phyloP scores from a whole-genome alignment of 257 asterid genomes.

The Apocynum venetum region DNA sequence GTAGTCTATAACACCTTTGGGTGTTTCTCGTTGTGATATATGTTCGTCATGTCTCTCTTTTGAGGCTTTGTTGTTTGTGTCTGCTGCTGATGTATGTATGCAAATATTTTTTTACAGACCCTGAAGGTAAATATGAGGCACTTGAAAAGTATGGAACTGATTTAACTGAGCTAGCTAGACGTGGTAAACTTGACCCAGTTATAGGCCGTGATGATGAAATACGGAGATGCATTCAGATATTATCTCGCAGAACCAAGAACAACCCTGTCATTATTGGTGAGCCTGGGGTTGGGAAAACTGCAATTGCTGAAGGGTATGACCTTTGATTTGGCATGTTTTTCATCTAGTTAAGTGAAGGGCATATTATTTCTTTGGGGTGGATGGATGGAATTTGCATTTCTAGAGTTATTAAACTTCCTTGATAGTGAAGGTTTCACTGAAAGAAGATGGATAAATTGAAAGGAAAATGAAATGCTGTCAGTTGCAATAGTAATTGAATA shows the following conservation, averaged over 20 bases:
- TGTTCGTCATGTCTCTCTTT: background rate
- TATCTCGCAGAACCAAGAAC: conserved; percentile 89
- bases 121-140: conserved; percentile 90
- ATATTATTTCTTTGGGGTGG: background rate
- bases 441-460: background rate
- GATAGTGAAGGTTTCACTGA: background rate
- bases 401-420: background rate
- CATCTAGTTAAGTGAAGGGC: background rate
- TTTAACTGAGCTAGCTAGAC: conserved; percentile 91
- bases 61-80: background rate
- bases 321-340: conserved; percentile 10
- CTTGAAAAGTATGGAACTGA: conserved; percentile 94
- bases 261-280: conserved; percentile 98
- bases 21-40: background rate
- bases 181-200: conserved; percentile 97
- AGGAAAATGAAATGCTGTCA: too few species aligned
- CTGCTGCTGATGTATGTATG: conserved; percentile 3
- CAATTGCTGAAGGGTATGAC: conserved; percentile 95
- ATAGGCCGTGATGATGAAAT: conserved; percentile 99
- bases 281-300: conserved; percentile 99
- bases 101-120: conserved; percentile 36
- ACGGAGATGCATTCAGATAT: conserved; percentile 88
- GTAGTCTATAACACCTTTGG: background rate
- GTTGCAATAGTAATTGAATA: too few species aligned
- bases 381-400: background rate